phyloP scores from a whole-genome alignment of 2,329 filamentous ascomycete genomes.

The Fusarium kyushuense region DNA sequence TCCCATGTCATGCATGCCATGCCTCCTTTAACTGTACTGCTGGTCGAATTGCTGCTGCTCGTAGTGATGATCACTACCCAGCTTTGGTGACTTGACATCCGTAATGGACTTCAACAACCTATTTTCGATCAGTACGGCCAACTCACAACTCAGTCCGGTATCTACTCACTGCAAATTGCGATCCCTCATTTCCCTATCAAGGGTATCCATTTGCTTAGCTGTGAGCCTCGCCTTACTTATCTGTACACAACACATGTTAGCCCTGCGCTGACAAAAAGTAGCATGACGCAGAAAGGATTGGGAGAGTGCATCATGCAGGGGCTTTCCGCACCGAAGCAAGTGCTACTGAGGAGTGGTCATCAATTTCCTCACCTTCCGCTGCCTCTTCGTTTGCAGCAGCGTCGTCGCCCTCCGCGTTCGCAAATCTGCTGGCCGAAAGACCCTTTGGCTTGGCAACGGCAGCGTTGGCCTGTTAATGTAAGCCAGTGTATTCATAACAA shows the following conservation, averaged over 20 bases:
- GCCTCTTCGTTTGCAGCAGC: constrained; percentile 53
- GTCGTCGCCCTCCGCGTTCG: constrained; percentile 55
- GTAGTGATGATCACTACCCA: constrained; percentile 34
- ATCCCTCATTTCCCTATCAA: constrained; percentile 68
- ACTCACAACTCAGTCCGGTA: neutral
- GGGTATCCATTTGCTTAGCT: constrained; percentile 63
- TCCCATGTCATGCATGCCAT: constrained; percentile 6
- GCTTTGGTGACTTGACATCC: constrained; percentile 40
- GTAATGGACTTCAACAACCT: constrained; percentile 48
- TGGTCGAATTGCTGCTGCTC: constrained; percentile 33
- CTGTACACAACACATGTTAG: constrained; percentile 49
- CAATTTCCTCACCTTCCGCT: constrained; percentile 70
- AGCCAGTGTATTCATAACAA: neutral
- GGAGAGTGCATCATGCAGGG: constrained; percentile 58
- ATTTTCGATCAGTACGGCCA: constrained; percentile 12
- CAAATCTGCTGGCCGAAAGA: constrained; percentile 67
- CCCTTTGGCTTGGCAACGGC: constrained; percentile 61
- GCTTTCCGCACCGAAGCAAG: constrained; percentile 74
- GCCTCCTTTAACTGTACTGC: constrained; percentile 33
- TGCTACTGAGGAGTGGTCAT: constrained; percentile 73
- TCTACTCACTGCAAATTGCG: constrained; percentile 63
- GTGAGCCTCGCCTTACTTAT: constrained; percentile 60
- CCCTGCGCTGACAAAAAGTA: constrained; percentile 3
- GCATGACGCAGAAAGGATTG: constrained; percentile 40
- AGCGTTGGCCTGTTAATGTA: constrained; percentile 57